Evolutionary conservation across 176 grass and related monocot genomes (phyloP).

Genomic region (Phoenix roebelenii): DNA sequence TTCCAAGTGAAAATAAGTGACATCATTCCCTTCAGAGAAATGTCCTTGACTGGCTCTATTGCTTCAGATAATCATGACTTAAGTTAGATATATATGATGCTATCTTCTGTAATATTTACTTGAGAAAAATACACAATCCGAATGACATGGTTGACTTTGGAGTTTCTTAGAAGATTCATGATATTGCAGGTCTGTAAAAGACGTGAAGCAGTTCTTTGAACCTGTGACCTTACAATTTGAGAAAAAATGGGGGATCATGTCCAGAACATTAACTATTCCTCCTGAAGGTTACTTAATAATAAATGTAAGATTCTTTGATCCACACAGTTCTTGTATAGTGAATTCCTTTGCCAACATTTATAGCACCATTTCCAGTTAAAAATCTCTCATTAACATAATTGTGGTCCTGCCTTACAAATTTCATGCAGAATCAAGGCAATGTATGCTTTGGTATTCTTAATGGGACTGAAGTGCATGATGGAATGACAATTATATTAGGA

Average conservation of each 20-base stretch:
- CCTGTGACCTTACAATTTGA: constrained; percentile 58
- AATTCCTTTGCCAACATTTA: not conserved
- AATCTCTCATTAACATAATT: not conserved
- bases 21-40: too few relatives aligned
- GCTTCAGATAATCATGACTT: too few relatives aligned
- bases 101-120: too few relatives aligned
- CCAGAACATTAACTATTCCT: constrained; percentile 47
- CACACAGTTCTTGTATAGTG: not conserved
- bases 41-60: too few relatives aligned
- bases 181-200: constrained; percentile 56
- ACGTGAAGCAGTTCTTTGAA: constrained; percentile 70
- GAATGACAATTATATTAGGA: constrained; percentile 72
- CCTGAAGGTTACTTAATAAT: constrained; percentile 75
- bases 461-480: constrained; percentile 48
- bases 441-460: constrained; percentile 78
- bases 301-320: constrained; percentile 39
- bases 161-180: constrained; percentile 7
- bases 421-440: constrained; percentile 68
- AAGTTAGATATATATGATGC: too few relatives aligned
- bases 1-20: too few relatives aligned
- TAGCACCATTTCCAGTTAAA: constrained; percentile 2
- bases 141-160: too few relatives aligned
- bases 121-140: too few relatives aligned
- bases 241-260: constrained; percentile 54
- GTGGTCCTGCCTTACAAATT: not conserved